Evolutionary conservation across 2,329 filamentous ascomycete genomes (phyloP).

Genomic region (Chaetomium sp.): DNA sequence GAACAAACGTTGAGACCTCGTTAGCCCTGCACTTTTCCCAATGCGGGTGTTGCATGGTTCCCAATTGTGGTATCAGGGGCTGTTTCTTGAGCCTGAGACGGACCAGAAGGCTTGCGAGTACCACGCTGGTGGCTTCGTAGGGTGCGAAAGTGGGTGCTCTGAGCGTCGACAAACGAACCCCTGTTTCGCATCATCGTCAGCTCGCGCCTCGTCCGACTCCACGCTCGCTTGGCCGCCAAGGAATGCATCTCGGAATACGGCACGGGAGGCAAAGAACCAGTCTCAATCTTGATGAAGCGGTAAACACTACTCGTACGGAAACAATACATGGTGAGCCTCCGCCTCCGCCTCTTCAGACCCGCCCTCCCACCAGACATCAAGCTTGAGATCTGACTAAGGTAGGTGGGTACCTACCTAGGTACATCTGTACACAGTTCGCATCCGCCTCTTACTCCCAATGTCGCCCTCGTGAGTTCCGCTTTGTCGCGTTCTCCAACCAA

Average conservation of each 20-base stretch:
- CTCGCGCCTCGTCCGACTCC: background rate
- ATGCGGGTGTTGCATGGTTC: background rate
- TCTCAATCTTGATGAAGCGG: too few relatives aligned
- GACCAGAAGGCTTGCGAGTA: background rate
- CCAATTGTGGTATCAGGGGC: conserved; percentile 5
- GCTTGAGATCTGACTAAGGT: too few relatives aligned
- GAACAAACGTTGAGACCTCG: conserved; percentile 12
- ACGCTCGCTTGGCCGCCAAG: background rate
- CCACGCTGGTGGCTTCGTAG: background rate
- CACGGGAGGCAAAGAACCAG: background rate
- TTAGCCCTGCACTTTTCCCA: conserved; percentile 7
- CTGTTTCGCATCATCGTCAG: conserved; percentile 15
- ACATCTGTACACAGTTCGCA: background rate
- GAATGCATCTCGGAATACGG: background rate
- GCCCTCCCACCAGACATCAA: too few relatives aligned
- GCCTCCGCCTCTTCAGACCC: too few relatives aligned
- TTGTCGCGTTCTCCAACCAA: too few relatives aligned
- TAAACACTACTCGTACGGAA: background rate
- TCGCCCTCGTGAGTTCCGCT: too few relatives aligned
- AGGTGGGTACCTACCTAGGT: too few relatives aligned
- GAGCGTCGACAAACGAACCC: background rate
- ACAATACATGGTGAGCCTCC: background rate
- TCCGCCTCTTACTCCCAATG: background rate
- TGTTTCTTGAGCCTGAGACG: conserved; percentile 18
- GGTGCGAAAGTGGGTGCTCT: background rate